Percentiles rank a stretch among this genome's conserved stretches.
Conservation (phyloP, 495 filamentous ascomycete species). For the Neohortaea acidophila region DNA sequence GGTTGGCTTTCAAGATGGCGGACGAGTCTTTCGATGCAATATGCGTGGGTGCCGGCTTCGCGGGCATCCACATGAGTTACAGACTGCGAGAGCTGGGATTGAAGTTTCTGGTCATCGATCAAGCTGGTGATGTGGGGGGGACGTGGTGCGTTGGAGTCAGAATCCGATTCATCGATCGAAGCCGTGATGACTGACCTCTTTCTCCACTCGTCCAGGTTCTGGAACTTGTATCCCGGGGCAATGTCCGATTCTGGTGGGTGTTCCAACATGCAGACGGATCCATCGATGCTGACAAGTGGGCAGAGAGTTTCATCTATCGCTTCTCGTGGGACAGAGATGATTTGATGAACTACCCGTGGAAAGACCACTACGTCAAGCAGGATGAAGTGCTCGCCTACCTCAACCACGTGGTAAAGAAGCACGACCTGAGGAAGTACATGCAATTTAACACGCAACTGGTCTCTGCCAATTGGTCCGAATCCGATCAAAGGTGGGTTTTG, state of each 20-base stretch:
- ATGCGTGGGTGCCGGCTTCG: constrained; percentile 16
- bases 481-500: constrained; percentile 18
- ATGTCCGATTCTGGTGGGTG: constrained; percentile 11
- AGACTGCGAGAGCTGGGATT: constrained; percentile 6
- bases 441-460: constrained; percentile 21
- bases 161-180: no score
- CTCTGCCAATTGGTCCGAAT: constrained; percentile 18
- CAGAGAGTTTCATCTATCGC: constrained; percentile 14
- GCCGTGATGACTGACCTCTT: no score
- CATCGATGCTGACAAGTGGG: constrained; percentile 2
- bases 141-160: no score
- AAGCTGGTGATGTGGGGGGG: constrained; percentile 9
- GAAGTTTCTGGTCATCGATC: constrained; percentile 13
- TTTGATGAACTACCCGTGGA: constrained; percentile 11
- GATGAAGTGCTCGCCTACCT: constrained; percentile 22
- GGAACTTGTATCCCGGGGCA: constrained; percentile 9
- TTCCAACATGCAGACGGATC: neutral
- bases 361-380: constrained; percentile 13
- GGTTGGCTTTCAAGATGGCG: neutral
- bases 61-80: constrained; percentile 11
- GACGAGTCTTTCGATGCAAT: constrained; percentile 13
- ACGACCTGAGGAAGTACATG: constrained; percentile 24
- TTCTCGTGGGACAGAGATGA: constrained; percentile 20
- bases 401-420: constrained; percentile 22
- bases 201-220: no score